These are phyloP conservation scores for Dictyostelium capitatum DNA, from an alignment of 78 protist genomes.

Conservation along the genomic window DNA sequence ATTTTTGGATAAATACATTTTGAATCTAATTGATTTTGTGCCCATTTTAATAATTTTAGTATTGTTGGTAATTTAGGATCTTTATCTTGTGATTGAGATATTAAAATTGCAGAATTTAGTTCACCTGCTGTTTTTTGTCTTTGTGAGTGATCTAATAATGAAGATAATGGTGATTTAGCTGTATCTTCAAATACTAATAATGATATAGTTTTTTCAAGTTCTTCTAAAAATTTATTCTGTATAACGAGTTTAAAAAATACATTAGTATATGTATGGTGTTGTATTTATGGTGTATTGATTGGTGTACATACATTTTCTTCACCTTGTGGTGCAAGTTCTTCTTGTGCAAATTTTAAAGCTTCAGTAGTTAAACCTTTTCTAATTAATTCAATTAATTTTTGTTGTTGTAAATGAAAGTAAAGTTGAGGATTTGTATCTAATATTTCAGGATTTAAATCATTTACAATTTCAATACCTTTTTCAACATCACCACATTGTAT, in stretches of 20 bases:
- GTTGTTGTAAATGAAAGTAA: conserved; percentile 93
- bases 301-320: conserved; percentile 89
- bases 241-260: background rate
- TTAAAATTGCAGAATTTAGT: conserved; percentile 93
- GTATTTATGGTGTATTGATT: background rate
- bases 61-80: conserved; percentile 92
- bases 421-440: conserved; percentile 89
- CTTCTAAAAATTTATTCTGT: conserved; percentile 89
- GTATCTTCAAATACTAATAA: conserved; percentile 90
- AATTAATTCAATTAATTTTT: conserved; percentile 93
- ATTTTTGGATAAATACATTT: conserved; percentile 82
- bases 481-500: conserved; percentile 91
- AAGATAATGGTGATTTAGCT: conserved; percentile 82
- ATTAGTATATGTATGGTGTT: background rate
- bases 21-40: conserved; percentile 84
- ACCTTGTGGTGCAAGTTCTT: conserved; percentile 91
- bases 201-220: conserved; percentile 92
- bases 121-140: conserved; percentile 93
- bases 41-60: conserved; percentile 86
- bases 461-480: conserved; percentile 89
- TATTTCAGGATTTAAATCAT: conserved; percentile 94
- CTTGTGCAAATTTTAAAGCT: conserved; percentile 95
- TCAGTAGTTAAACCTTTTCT: conserved; percentile 80
- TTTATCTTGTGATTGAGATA: conserved; percentile 90
- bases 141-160: conserved; percentile 79